These are phyloP conservation scores for Rhynchospora tenuis DNA, from an alignment of 176 grass and related monocot genomes.

Conservation along the genomic window DNA sequence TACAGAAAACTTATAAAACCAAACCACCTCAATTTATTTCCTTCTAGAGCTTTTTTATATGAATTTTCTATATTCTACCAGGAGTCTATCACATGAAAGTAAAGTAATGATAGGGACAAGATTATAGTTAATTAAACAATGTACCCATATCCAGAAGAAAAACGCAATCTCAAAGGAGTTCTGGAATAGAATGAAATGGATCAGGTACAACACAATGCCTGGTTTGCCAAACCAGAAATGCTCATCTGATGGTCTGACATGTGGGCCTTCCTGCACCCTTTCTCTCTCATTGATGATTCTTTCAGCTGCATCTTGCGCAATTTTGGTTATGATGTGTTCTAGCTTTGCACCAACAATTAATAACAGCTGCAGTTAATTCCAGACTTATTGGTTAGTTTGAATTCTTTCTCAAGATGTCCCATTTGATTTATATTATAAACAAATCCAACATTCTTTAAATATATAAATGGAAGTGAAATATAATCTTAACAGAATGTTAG, in stretches of 20 bases:
- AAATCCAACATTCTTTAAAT: neutral
- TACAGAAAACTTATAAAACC: neutral
- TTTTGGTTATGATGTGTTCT: conserved; percentile 61
- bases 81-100: neutral
- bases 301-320: conserved; percentile 59
- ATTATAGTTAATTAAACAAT: neutral
- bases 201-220: conserved; percentile 55
- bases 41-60: neutral
- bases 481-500: neutral
- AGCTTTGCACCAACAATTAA: conserved; percentile 77
- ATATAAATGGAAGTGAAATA: neutral
- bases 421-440: neutral
- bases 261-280: neutral
- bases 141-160: conserved; percentile 82
- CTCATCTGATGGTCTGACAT: conserved; percentile 56
- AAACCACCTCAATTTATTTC: neutral
- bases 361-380: conserved; percentile 45
- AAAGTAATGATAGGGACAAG: neutral
- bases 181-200: conserved; percentile 96
- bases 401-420: neutral
- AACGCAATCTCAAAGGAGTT: conserved; percentile 90
- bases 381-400: neutral
- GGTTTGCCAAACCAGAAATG: conserved; percentile 79
- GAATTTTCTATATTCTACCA: neutral
- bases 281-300: neutral